Percentiles rank a stretch among this genome's conserved stretches.
Conservation (phyloP, 2,329 filamentous ascomycete genomes). For the Colletotrichum endophyticum region DNA sequence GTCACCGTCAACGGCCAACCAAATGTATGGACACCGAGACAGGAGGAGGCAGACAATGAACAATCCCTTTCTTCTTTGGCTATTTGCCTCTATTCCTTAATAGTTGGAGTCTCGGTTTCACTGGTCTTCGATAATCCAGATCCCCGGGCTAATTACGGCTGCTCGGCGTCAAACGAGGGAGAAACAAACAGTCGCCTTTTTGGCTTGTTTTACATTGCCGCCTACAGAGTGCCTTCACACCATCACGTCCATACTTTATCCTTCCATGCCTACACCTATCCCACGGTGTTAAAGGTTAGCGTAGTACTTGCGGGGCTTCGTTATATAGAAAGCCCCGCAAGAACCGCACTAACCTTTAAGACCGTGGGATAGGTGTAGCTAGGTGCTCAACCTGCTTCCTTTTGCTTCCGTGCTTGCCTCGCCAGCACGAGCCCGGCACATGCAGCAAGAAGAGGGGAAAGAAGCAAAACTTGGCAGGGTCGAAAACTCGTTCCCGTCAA, state of each 20-base stretch:
- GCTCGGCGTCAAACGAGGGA: conserved; percentile 6
- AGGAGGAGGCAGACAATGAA: neutral
- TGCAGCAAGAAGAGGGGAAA: conserved; percentile 3
- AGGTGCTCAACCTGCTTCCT: neutral
- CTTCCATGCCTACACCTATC: neutral
- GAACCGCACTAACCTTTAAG: too few species aligned
- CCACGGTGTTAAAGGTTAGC: too few species aligned
- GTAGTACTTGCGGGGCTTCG: too few species aligned
- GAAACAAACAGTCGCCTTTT: conserved; percentile 3
- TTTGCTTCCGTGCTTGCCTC: neutral
- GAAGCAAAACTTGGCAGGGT: neutral
- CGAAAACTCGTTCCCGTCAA: neutral
- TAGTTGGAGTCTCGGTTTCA: neutral
- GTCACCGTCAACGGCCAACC: neutral
- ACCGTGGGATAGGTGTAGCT: too few species aligned
- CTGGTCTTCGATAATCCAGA: neutral
- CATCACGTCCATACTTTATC: neutral
- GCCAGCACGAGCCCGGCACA: neutral
- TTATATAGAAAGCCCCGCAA: too few species aligned
- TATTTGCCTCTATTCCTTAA: conserved; percentile 4
- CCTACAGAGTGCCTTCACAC: neutral
- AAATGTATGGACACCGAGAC: neutral
- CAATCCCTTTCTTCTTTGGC: neutral
- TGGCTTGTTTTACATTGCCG: neutral
- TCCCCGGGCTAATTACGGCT: neutral